Base-by-base conservation (phyloP, 2,329 filamentous ascomycete species). In the Clarireedia hainanense region DNA sequence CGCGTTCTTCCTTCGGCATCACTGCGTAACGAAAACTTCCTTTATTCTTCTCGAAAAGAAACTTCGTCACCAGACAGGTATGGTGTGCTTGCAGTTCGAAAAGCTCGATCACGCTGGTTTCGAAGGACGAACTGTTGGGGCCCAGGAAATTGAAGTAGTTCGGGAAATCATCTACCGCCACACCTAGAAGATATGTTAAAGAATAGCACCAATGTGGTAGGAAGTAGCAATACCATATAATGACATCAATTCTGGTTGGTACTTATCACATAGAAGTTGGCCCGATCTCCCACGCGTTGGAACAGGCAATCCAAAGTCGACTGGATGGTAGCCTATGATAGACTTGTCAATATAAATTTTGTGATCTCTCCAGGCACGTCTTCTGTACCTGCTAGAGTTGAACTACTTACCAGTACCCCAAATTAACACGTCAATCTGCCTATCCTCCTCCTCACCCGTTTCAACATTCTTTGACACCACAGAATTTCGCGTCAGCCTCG, bases 121-220 rank as follows among this genome's bases (percentile, higher is more conserved):
- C 48, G 14, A 42, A 50, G 17, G 48, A 50, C 2, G 48, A 50
- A 24, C 23, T 42, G 10, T 50, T 50, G 20, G 24, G 48, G 6
- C 48, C 48, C 3, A 50, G 48, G 23, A 50, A 50, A 6, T 42
- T 50, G 48, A 42, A 50, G 24, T 42, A 50, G 9, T 50, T 50
- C 3, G 48, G 37, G 23, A 50, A 50, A 24, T 50, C 48, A 12
- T 50, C 48, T 9, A 50, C 37, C 14, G 37, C 48, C 6, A 50
- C 48, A 14, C 48, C 24, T 42, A n/a, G 20, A 42, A 17, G 4
- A 20, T 20, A 42, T 17, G 20, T 20, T 20, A 42, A 20, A 42
- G 7, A 5, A 12, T 1, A 34, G 3, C 1, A 20, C 14, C 14
- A 3, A 5, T 10, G n/a, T 6, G 6, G 6, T 17, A 42, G 15